These are phyloP conservation scores for Filobasidium floriforme DNA, from an alignment of 768 basidiomycete genomes.

Conservation along the genomic window DNA sequence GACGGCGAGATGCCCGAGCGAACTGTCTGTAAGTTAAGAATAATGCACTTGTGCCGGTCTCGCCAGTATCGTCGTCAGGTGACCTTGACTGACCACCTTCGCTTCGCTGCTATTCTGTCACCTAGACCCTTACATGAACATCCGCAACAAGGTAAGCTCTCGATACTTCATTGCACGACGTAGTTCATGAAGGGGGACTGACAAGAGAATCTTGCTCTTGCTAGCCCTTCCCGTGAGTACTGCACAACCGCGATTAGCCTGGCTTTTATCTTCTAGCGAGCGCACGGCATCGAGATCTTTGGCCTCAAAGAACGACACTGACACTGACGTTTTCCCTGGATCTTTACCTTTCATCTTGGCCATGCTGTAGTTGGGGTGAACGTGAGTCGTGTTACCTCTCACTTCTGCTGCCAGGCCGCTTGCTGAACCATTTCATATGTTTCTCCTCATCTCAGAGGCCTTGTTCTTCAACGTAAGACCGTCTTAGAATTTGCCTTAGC, in stretches of 20 bases:
- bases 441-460: slow-evolving; percentile 24
- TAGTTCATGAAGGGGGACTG: too few species aligned
- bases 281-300: background rate
- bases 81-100: background rate
- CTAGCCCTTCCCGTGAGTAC: slow-evolving; percentile 24
- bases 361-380: slow-evolving; percentile 15
- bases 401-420: background rate
- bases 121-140: slow-evolving; percentile 44
- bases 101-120: background rate
- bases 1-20: slow-evolving; percentile 38
- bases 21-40: slow-evolving; percentile 28
- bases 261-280: background rate
- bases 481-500: background rate
- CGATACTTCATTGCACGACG: background rate
- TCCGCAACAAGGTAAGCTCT: slow-evolving; percentile 40
- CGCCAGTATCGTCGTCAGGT: background rate
- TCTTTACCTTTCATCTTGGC: background rate
- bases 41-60: background rate
- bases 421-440: background rate
- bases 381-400: slow-evolving; percentile 2
- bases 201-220: background rate
- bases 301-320: too few species aligned
- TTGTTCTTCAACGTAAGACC: slow-evolving; percentile 45
- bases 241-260: too few species aligned
- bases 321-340: background rate